Percentiles rank a stretch among this genome's conserved stretches.
These are phyloP conservation scores for Ambrosia hybrid DNA, from an alignment of 140 eudicot genomes.

Conservation along the genomic window DNA sequence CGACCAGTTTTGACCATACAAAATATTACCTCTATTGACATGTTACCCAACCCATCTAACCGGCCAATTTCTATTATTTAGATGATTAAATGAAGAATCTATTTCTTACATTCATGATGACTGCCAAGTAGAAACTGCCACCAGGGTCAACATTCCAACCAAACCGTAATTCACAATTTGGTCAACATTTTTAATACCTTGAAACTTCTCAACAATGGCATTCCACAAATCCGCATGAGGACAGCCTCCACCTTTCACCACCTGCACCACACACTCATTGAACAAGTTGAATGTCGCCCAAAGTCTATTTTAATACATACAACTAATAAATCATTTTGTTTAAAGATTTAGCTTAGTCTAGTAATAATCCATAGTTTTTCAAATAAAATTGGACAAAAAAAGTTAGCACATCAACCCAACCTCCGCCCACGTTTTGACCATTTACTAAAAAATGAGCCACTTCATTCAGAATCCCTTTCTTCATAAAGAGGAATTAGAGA, in stretches of 20 bases:
- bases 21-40: not conserved
- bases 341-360: not conserved
- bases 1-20: not conserved
- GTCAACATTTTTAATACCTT: conserved; percentile 54
- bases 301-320: not conserved
- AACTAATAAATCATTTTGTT: not conserved
- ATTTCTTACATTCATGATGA: conserved; percentile 59
- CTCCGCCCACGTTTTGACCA: no score
- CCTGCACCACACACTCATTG: conserved; percentile 38
- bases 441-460: no score
- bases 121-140: conserved; percentile 62
- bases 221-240: conserved; percentile 59
- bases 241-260: conserved; percentile 44
- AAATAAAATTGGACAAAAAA: no score
- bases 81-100: conserved; percentile 8
- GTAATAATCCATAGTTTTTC: not conserved
- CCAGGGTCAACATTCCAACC: conserved; percentile 51
- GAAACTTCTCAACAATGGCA: conserved; percentile 48
- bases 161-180: conserved; percentile 66
- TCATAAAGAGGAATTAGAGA: not conserved
- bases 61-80: not conserved
- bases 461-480: no score
- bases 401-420: no score
- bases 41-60: conserved; percentile 3
- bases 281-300: not conserved